Evolutionary conservation across 2,329 filamentous ascomycete species (phyloP).

Genomic region (Pyricularia sp.): DNA sequence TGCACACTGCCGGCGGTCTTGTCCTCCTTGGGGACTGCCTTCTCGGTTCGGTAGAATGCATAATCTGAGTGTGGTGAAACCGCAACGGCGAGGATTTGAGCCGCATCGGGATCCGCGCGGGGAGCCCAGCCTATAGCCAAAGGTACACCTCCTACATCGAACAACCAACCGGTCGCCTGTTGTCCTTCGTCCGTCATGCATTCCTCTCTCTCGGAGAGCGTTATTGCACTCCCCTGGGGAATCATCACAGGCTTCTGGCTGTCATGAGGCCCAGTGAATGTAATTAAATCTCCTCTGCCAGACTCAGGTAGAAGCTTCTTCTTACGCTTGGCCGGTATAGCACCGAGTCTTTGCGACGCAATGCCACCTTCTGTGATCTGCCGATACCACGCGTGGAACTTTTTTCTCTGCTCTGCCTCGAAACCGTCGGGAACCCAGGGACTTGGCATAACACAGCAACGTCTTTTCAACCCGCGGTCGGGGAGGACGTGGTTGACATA

Average conservation of each 20-base stretch:
- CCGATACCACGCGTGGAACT: conserved; percentile 19
- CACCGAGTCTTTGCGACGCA: conserved; percentile 12
- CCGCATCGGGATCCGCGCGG: conserved; percentile 12
- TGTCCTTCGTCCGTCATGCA: conserved; percentile 6
- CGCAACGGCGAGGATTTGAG: conserved; percentile 34
- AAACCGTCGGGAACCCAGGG: conserved; percentile 29
- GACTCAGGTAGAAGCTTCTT: conserved; percentile 11
- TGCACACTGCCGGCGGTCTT: conserved; percentile 38
- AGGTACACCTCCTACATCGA: conserved; percentile 45
- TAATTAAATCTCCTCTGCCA: conserved; percentile 12
- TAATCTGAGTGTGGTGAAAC: conserved; percentile 42
- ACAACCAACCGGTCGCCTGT: conserved; percentile 34
- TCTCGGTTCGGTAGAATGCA: conserved; percentile 28
- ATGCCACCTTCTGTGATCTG: conserved; percentile 9
- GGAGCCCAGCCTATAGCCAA: conserved; percentile 45
- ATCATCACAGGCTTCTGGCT: conserved; percentile 15
- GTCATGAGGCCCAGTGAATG: conserved; percentile 17
- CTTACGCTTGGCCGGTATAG: conserved; percentile 10
- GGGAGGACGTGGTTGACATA: conserved; percentile 33
- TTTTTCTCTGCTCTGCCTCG: conserved; percentile 22
- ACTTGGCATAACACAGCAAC: conserved; percentile 19
- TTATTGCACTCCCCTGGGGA: conserved; percentile 9
- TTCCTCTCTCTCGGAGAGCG: conserved; percentile 10
- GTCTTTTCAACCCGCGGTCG: conserved; percentile 16
- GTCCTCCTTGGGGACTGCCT: conserved; percentile 19